Evolutionary conservation across 1,139 yeast species (phyloP).

Genomic region (Diutina scorzettiae): DNA sequence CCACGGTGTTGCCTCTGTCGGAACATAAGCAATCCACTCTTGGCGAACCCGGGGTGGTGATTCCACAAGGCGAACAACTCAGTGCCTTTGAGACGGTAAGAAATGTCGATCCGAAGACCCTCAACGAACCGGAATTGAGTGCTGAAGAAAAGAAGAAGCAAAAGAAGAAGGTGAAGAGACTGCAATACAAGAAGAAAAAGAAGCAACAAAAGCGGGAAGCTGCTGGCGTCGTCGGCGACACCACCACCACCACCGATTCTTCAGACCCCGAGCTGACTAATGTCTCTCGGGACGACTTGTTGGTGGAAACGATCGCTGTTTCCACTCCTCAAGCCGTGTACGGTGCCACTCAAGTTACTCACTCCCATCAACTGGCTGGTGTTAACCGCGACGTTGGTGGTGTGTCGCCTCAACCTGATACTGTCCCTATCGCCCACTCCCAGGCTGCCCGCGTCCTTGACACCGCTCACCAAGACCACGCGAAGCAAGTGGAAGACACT

Average conservation of each 20-base stretch:
- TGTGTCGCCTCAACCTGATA: not conserved
- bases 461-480: not conserved
- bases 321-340: not conserved
- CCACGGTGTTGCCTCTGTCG: conserved; percentile 46
- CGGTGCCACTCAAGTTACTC: not conserved
- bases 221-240: conserved; percentile 14
- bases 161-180: conserved; percentile 37
- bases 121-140: conserved; percentile 22
- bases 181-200: conserved; percentile 34
- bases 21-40: conserved; percentile 35
- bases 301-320: not conserved
- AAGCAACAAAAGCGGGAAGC: conserved; percentile 26
- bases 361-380: no score
- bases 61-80: conserved; percentile 29
- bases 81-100: conserved; percentile 26
- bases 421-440: not conserved
- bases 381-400: no score
- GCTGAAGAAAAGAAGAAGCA: conserved; percentile 34
- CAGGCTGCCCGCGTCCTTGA: not conserved
- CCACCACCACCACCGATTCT: not conserved
- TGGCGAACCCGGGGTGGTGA: conserved; percentile 49
- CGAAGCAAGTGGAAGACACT: not conserved
- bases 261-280: not conserved
- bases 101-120: conserved; percentile 33
- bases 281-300: not conserved